Conservation (phyloP, 805 yeast species). For the Myxozyma sirexii region DNA sequence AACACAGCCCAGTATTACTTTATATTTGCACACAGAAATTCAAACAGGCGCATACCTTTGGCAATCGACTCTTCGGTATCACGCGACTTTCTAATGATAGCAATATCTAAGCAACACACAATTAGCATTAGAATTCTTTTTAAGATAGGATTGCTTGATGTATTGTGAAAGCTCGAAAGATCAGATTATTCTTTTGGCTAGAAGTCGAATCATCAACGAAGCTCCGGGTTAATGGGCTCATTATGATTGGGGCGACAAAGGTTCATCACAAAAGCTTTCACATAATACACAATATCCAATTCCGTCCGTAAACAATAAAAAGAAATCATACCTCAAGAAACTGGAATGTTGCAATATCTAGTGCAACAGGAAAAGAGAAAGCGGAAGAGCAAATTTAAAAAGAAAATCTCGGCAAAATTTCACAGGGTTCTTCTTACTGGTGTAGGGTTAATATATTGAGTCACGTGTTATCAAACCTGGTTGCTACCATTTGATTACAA, state of each 20-base stretch:
- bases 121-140: not conserved
- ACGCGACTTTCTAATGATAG: no score
- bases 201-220: constrained; percentile 35
- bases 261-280: constrained; percentile 26
- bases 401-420: not conserved
- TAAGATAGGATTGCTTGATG: no score
- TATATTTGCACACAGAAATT: not conserved
- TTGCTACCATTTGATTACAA: no score
- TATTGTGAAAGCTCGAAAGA: not conserved
- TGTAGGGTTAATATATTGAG: not conserved
- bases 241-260: constrained; percentile 37
- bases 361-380: not conserved
- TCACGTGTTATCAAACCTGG: no score
- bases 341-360: no score
- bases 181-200: constrained; percentile 34
- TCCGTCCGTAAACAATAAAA: no score
- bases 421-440: not conserved
- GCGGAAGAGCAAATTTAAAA: not conserved
- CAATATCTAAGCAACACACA: not conserved
- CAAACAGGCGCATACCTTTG: not conserved
- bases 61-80: not conserved
- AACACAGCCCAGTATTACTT: not conserved
- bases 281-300: no score
- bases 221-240: constrained; percentile 28
- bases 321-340: no score